Conservation (phyloP, 495 filamentous ascomycete species). For the Xylaria intraflava region DNA sequence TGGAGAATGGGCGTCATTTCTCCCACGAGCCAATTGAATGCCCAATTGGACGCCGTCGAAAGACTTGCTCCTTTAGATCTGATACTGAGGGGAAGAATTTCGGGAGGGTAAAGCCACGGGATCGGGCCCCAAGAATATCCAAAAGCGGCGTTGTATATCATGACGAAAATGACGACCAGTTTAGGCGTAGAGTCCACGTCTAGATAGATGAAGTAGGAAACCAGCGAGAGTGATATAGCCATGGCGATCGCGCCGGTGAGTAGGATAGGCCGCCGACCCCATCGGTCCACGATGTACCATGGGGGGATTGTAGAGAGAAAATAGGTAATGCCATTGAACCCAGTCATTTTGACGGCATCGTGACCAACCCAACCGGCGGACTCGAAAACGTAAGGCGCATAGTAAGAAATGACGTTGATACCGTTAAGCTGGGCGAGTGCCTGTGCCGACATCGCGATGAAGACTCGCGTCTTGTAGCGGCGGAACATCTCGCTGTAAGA, state of each 20-base stretch:
- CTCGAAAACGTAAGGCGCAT: constrained; percentile 93
- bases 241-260: constrained; percentile 87
- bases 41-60: constrained; percentile 96
- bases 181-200: constrained; percentile 68
- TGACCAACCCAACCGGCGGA: constrained; percentile 89
- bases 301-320: constrained; percentile 85
- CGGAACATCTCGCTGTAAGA: constrained; percentile 92
- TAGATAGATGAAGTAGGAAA: constrained; percentile 94
- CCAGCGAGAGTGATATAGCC: constrained; percentile 80
- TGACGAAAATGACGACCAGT: constrained; percentile 87
- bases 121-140: constrained; percentile 99
- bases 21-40: constrained; percentile 96
- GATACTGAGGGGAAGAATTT: constrained; percentile 95
- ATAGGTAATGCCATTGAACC: constrained; percentile 91
- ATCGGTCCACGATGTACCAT: constrained; percentile 93
- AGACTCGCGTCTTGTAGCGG: constrained; percentile 82
- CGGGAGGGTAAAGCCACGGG: constrained; percentile 95
- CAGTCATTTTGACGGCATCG: constrained; percentile 91
- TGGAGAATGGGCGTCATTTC: constrained; percentile 91
- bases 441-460: constrained; percentile 99
- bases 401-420: constrained; percentile 99
- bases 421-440: constrained; percentile 93
- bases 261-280: constrained; percentile 85
- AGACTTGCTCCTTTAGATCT: constrained; percentile 95
- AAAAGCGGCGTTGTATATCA: constrained; percentile 97